Conservation (phyloP, 1,284 basidiomycete species). For the Marasmius oreades region DNA sequence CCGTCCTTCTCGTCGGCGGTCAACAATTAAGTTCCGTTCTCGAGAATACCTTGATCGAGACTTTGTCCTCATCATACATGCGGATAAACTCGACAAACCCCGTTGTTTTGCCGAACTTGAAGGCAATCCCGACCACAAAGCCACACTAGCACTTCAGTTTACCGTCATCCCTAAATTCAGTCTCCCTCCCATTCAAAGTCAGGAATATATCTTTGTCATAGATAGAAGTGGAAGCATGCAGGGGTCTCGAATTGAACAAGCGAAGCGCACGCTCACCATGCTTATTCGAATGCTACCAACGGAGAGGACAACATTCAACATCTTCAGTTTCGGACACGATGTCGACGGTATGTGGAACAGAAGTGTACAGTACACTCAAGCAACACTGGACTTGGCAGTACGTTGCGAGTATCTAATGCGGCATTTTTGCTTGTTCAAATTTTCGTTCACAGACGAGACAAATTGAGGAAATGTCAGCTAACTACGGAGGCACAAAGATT, state of each 20-base stretch:
- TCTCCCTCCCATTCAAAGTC: conserved; percentile 31
- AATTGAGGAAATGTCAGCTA: conserved; percentile 36
- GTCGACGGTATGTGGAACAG: conserved; percentile 32
- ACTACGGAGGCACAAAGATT: conserved; percentile 49
- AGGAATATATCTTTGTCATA: conserved; percentile 47
- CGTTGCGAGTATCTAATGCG: neutral
- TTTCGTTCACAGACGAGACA: conserved; percentile 22
- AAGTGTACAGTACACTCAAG: conserved; percentile 31
- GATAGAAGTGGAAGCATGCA: conserved; percentile 45
- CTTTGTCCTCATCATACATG: conserved; percentile 43
- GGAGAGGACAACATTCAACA: conserved; percentile 39
- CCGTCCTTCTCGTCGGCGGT: conserved; percentile 35
- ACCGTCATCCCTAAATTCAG: conserved; percentile 48
- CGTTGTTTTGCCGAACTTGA: conserved; percentile 52
- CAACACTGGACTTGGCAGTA: conserved; percentile 33
- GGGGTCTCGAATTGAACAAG: conserved; percentile 32
- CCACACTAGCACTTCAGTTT: conserved; percentile 46
- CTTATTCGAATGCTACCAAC: conserved; percentile 39
- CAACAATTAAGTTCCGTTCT: conserved; percentile 35
- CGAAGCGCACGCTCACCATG: conserved; percentile 34
- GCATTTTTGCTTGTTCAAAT: neutral
- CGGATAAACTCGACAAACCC: conserved; percentile 43
- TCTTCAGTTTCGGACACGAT: conserved; percentile 43
- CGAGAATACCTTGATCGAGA: conserved; percentile 37
- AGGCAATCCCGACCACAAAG: conserved; percentile 17